Evolutionary conservation across 345 rosid genomes (phyloP).

Genomic region (Salix udensis): DNA sequence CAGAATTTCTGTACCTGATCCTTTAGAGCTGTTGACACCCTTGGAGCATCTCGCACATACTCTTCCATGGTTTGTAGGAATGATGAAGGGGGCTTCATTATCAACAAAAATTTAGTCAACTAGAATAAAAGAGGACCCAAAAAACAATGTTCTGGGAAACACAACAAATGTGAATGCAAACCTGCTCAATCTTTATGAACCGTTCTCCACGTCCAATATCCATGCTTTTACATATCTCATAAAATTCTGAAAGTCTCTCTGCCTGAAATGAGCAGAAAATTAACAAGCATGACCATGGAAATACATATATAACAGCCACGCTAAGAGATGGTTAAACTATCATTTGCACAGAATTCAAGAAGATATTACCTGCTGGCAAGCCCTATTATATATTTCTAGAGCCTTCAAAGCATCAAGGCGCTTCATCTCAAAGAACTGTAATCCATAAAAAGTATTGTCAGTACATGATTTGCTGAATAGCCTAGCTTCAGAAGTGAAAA

Average conservation of each 20-base stretch:
- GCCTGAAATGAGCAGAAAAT: constrained; percentile 49
- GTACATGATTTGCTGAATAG: constrained; percentile 10
- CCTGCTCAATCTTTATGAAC: constrained; percentile 93
- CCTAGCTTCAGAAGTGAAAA: constrained; percentile 15
- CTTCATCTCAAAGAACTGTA: constrained; percentile 98
- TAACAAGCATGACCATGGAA: constrained; percentile 2
- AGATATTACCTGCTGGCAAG: constrained; percentile 76
- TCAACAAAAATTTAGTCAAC: constrained; percentile 2
- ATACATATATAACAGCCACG: background rate
- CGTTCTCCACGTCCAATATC: constrained; percentile 79
- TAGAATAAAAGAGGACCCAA: background rate
- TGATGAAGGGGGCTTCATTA: constrained; percentile 75
- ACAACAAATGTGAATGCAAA: constrained; percentile 25
- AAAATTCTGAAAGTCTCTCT: constrained; percentile 87
- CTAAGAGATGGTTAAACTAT: background rate
- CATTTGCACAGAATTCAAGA: constrained; percentile 14
- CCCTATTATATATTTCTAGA: constrained; percentile 72
- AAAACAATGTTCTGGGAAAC: constrained; percentile 6
- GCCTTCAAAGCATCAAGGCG: constrained; percentile 80
- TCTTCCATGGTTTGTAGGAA: constrained; percentile 99
- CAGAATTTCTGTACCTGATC: constrained; percentile 55
- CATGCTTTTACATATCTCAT: constrained; percentile 82
- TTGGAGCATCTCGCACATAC: constrained; percentile 83
- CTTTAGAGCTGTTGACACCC: constrained; percentile 49
- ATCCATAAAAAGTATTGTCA: constrained; percentile 16